Percentiles rank a stretch among this genome's conserved stretches.
These are phyloP conservation scores for Irineochytrium annulatum DNA, from an alignment of 192 early-diverging fungal genomes.

Conservation along the genomic window DNA sequence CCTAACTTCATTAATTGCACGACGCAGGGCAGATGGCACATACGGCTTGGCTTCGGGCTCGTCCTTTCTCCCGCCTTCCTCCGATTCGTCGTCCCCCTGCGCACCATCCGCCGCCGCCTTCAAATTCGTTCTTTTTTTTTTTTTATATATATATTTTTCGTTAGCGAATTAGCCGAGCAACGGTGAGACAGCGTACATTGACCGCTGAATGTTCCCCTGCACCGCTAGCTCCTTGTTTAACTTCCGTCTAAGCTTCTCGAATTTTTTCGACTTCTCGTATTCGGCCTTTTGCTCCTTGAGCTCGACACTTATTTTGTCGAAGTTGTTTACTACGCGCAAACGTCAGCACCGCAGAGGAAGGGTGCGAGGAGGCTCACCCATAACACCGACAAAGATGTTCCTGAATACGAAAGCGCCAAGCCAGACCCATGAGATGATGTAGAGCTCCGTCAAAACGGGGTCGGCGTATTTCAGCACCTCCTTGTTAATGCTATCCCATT, in stretches of 20 bases:
- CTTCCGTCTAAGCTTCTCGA: constrained; percentile 36
- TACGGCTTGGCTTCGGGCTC: no score
- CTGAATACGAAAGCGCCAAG: constrained; percentile 48
- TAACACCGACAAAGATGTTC: constrained; percentile 49
- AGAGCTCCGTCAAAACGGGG: constrained; percentile 28
- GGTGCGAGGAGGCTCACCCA: constrained; percentile 19
- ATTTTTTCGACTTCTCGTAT: constrained; percentile 23
- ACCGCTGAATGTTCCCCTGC: constrained; percentile 30
- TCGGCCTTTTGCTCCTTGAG: constrained; percentile 32
- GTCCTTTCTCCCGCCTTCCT: constrained; percentile 10
- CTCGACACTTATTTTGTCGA: constrained; percentile 35
- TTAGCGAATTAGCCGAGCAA: no score
- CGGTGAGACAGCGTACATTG: constrained; percentile 1
- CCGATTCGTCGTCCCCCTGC: background rate
- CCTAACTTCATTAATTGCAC: no score
- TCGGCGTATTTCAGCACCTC: constrained; percentile 22
- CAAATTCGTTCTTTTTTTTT: background rate
- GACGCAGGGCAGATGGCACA: no score
- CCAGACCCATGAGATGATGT: constrained; percentile 41
- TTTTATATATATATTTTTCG: no score
- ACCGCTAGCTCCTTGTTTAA: constrained; percentile 36
- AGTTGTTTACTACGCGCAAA: constrained; percentile 34
- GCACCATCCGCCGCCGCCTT: constrained; percentile 1
- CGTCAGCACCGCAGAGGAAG: background rate
- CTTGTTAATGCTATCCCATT: constrained; percentile 37